phyloP scores from a whole-genome alignment of 2,329 filamentous ascomycete species.

The Aspergillus sp. region DNA sequence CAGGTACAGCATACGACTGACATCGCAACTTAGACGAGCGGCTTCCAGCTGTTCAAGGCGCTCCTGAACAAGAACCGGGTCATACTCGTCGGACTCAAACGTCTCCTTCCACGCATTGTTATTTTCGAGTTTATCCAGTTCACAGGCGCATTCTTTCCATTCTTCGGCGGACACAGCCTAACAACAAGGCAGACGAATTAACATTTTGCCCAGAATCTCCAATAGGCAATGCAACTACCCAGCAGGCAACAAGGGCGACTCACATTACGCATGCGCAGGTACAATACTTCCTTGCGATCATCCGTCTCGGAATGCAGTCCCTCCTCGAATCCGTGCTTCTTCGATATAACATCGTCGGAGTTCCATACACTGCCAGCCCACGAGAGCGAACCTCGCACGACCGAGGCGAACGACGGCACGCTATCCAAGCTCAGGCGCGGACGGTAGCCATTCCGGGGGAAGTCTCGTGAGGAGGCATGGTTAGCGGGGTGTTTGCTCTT shows the following conservation, averaged over 20 bases:
- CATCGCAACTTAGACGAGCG: slow-evolving; percentile 69
- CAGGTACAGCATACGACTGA: slow-evolving; percentile 74
- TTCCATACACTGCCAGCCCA: slow-evolving; percentile 37
- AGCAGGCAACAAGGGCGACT: slow-evolving; percentile 27
- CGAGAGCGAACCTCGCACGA: slow-evolving; percentile 34
- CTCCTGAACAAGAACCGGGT: slow-evolving; percentile 65
- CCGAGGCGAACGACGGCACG: slow-evolving; percentile 33
- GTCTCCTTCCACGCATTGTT: slow-evolving; percentile 80
- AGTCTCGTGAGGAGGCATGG: slow-evolving; percentile 1
- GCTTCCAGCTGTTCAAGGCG: slow-evolving; percentile 73
- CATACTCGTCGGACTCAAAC: slow-evolving; percentile 67
- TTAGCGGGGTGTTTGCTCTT: slow-evolving; percentile 19
- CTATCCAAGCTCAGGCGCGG: slow-evolving; percentile 29
- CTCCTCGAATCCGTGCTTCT: slow-evolving; percentile 44
- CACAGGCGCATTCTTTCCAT: slow-evolving; percentile 73
- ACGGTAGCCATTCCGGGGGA: slow-evolving; percentile 9
- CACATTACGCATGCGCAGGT: slow-evolving; percentile 66
- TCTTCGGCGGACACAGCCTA: slow-evolving; percentile 68
- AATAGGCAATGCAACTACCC: background rate
- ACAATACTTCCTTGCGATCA: slow-evolving; percentile 63
- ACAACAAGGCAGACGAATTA: background rate
- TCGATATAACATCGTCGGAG: slow-evolving; percentile 54
- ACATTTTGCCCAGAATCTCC: background rate
- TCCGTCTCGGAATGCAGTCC: slow-evolving; percentile 50
- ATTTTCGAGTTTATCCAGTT: slow-evolving; percentile 76